Evolutionary conservation across 495 filamentous ascomycete species (phyloP).

Genomic region (Tuber indicum): DNA sequence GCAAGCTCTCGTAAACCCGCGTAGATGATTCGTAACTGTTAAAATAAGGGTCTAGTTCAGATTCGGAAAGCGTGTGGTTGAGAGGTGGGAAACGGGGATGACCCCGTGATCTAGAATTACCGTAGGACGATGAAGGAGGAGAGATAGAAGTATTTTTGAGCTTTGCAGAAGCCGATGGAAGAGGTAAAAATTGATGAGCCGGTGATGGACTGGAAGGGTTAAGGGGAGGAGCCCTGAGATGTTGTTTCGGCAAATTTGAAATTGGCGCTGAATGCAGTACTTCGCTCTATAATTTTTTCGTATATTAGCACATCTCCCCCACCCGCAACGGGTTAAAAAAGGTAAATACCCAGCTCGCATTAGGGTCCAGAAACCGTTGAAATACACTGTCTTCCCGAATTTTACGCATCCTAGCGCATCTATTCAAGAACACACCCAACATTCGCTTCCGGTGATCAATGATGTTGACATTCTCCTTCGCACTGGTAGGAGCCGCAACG

Average conservation of each 20-base stretch:
- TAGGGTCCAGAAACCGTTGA: slow-evolving; percentile 95
- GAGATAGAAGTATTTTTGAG: slow-evolving; percentile 57
- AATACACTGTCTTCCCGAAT: slow-evolving; percentile 90
- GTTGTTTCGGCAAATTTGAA: slow-evolving; percentile 84
- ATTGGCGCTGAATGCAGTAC: slow-evolving; percentile 85
- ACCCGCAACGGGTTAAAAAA: not conserved
- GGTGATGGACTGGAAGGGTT: slow-evolving; percentile 83
- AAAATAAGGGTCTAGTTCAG: slow-evolving; percentile 93
- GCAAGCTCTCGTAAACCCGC: slow-evolving; percentile 73
- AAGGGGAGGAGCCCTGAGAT: slow-evolving; percentile 85
- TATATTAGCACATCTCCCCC: slow-evolving; percentile 41
- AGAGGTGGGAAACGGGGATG: slow-evolving; percentile 79
- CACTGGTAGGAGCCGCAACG: slow-evolving; percentile 92
- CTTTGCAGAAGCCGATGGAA: slow-evolving; percentile 77
- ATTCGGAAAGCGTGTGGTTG: slow-evolving; percentile 66
- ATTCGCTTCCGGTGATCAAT: slow-evolving; percentile 95
- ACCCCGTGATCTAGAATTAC: slow-evolving; percentile 55
- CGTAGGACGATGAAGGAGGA: slow-evolving; percentile 51
- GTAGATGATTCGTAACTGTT: slow-evolving; percentile 81
- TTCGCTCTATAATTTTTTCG: slow-evolving; percentile 60
- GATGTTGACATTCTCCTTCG: slow-evolving; percentile 92
- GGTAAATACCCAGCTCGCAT: slow-evolving; percentile 86
- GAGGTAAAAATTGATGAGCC: slow-evolving; percentile 81
- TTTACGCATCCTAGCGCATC: slow-evolving; percentile 87
- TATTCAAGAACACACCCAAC: slow-evolving; percentile 88